Conservation (phyloP, 768 basidiomycete species). For the Calocera cornea region DNA sequence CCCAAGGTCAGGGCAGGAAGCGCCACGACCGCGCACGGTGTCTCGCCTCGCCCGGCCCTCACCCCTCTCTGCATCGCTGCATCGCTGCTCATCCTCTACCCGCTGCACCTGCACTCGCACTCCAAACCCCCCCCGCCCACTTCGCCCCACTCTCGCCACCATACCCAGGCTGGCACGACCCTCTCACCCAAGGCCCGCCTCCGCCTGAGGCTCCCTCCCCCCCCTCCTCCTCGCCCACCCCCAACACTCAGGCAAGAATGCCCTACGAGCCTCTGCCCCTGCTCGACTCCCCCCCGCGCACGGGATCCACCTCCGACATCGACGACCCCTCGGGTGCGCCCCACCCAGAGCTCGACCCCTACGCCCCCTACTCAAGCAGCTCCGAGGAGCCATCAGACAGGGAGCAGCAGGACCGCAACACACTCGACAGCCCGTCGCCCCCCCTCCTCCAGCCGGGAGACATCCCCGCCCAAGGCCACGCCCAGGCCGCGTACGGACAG, state of each 20-base stretch:
- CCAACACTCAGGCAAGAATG: background rate
- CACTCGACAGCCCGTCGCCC: no score
- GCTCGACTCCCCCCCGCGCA: background rate
- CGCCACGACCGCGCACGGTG: constrained; percentile 17
- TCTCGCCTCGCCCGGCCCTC: background rate
- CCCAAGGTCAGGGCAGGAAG: constrained; percentile 40
- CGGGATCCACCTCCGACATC: background rate
- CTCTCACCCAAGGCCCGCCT: no score
- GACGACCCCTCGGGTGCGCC: background rate
- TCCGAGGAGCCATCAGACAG: background rate
- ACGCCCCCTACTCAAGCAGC: background rate
- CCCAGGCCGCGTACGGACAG: background rate
- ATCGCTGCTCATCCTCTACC: background rate
- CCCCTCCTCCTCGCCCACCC: background rate
- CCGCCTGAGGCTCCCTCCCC: background rate
- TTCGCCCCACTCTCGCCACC: no score
- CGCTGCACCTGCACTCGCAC: background rate
- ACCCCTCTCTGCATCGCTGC: constrained; percentile 12
- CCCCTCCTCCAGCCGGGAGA: no score
- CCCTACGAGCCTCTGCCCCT: background rate
- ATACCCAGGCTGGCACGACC: no score
- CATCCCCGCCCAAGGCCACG: no score
- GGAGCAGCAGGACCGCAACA: background rate
- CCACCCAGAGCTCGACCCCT: background rate
- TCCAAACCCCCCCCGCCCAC: constrained; percentile 11